Evolutionary conservation across 257 asterid genomes (phyloP).

Genomic region (Rehmannia glutinosa): DNA sequence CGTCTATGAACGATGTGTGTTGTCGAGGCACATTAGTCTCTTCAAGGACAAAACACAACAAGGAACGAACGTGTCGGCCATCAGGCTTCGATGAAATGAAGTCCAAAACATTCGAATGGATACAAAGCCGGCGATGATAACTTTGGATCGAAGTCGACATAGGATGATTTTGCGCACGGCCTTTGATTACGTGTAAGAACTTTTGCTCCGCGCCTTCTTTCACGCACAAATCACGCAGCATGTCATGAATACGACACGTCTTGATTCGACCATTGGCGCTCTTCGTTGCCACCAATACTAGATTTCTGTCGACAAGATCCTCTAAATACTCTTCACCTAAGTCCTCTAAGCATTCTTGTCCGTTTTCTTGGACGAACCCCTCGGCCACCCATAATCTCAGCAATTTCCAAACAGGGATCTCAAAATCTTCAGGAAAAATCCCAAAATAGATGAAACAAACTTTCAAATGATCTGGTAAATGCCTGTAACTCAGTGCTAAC

Average conservation of each 20-base stretch:
- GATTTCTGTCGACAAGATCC: constrained; percentile 31
- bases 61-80: constrained; percentile 35
- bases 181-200: constrained; percentile 29
- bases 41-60: constrained; percentile 30
- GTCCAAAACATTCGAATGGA: constrained; percentile 32
- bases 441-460: constrained; percentile 36
- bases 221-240: constrained; percentile 31
- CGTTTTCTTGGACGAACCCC: constrained; percentile 27
- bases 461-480: constrained; percentile 32
- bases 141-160: neutral
- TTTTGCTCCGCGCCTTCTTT: constrained; percentile 27
- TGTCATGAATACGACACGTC: constrained; percentile 26
- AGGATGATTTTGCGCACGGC: neutral
- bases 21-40: constrained; percentile 27
- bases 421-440: constrained; percentile 30
- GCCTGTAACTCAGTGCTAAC: constrained; percentile 31
- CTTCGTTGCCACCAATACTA: constrained; percentile 19
- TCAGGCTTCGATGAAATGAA: constrained; percentile 30
- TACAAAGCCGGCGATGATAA: constrained; percentile 35
- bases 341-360: constrained; percentile 24
- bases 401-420: constrained; percentile 29
- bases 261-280: constrained; percentile 23
- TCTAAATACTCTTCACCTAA: constrained; percentile 29
- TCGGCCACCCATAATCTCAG: constrained; percentile 34
- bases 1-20: constrained; percentile 25